phyloP scores from a whole-genome alignment of 2,329 filamentous ascomycete species.

The Colletotrichum sp. region DNA sequence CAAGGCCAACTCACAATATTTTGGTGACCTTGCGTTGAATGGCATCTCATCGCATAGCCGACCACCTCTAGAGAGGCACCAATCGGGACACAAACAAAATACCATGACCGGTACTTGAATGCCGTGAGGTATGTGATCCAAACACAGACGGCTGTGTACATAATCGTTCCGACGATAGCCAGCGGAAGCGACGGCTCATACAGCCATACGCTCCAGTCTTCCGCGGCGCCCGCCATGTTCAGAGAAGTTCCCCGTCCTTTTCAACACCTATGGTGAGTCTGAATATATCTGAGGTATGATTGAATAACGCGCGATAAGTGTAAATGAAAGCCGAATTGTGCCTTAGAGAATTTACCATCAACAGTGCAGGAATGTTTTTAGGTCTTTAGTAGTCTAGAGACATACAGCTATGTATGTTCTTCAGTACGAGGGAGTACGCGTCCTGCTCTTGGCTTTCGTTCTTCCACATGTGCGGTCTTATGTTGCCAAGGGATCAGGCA shows the following conservation, averaged over 20 bases:
- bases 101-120: conserved; percentile 44
- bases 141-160: conserved; percentile 43
- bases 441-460: background rate
- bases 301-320: background rate
- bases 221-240: background rate
- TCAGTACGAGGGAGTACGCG: background rate
- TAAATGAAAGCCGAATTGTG: background rate
- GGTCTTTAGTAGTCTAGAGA: background rate
- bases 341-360: background rate
- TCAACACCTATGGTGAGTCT: too few species aligned
- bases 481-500: background rate
- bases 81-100: conserved; percentile 47
- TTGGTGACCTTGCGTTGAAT: conserved; percentile 37
- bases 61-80: conserved; percentile 45
- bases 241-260: background rate
- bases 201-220: conserved; percentile 37
- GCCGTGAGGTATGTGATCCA: conserved; percentile 45
- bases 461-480: background rate
- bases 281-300: background rate
- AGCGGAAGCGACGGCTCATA: conserved; percentile 48
- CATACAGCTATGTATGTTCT: background rate
- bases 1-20: conserved; percentile 30
- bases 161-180: conserved; percentile 43
- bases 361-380: background rate
- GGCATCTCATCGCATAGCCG: conserved; percentile 43